Base-by-base conservation (phyloP, 73 alveolate genomes). In the Paramecium biaurelia region DNA sequence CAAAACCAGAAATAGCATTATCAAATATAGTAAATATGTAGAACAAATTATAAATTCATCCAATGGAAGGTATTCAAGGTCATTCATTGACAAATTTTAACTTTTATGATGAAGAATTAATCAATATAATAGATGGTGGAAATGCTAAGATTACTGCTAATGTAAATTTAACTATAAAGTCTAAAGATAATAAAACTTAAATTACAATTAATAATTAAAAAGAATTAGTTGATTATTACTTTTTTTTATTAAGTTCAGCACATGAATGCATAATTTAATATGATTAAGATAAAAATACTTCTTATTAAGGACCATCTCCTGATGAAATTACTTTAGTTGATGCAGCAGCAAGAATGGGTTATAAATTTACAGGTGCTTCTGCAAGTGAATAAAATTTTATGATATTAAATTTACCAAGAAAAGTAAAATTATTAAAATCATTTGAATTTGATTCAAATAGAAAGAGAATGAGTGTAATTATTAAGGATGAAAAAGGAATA, bases 371-470 rank as follows among this genome's bases (percentile, higher is more conserved):
- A 14, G 93, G 93, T 26, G 76, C 89, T 18, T 70, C 84, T 1
- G 92, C 92, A 21, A 86, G 89, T 23, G 79, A 76, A 63, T 37
- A 63, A 28, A 42, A 32, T 15, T 68, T 93, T 14, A 56, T 45
- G 42, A 67, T 57, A n/a, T 68, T 70, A 58, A 92, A 92, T 87
- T 85, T 74, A 14, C 58, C 67, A 15, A 88, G 90, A 79, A 86
- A 92, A 58, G 93, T 92, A 68, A 96, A 97, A 79, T 92, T 96
- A 53, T 94, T 94, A 70, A 92, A 96, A 89, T 94, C 93, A 53
- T 96, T 98, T 93, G 99, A 98, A 42, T 98, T 98, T 92, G 96
- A 76, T 85, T 93, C 98, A 57, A 99, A 94, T 85, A 95, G 99
- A 85, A 98, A 98, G 92, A 92, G 99, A 90, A 97, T 95, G 98